phyloP scores from a whole-genome alignment of 305 asterid genomes.

The Fraxinus greggii region DNA sequence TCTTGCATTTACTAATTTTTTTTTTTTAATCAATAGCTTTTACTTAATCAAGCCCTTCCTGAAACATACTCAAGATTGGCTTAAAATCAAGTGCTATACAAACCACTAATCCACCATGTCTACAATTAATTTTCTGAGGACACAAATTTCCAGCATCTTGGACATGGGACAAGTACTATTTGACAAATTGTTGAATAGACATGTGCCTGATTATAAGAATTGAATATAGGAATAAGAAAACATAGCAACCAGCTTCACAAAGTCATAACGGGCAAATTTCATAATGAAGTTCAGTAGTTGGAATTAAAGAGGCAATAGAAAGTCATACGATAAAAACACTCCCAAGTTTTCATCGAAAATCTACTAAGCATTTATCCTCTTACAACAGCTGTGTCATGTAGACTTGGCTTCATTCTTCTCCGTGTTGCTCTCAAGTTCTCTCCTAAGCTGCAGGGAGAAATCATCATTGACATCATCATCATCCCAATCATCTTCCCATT shows the following conservation, averaged over 20 bases:
- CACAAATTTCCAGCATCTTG: not conserved
- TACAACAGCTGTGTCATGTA: constrained; percentile 20
- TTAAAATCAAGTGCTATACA: not conserved
- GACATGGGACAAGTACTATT: not conserved
- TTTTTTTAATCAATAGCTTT: not conserved
- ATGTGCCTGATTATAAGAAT: not conserved
- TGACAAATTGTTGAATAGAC: not conserved
- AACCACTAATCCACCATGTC: not conserved
- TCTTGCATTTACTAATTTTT: not conserved
- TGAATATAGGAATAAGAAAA: not conserved
- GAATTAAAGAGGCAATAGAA: not conserved
- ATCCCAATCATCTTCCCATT: constrained; percentile 99
- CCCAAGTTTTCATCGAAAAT: not conserved
- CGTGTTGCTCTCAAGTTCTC: constrained; percentile 68
- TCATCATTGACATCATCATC: constrained; percentile 94
- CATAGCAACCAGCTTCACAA: not conserved
- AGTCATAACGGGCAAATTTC: not conserved
- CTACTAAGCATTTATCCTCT: not conserved
- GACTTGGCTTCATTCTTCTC: constrained; percentile 51
- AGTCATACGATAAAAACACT: not conserved
- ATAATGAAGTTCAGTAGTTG: not conserved
- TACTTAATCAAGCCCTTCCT: not conserved
- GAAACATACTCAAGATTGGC: not conserved
- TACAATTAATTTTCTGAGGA: not conserved
- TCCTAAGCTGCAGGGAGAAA: constrained; percentile 90